A percentile compares a stretch with the other conserved stretches of the same genome.
Evolutionary conservation across 1,284 basidiomycete species (phyloP).

Genomic region (Ganoderma multipileum): DNA sequence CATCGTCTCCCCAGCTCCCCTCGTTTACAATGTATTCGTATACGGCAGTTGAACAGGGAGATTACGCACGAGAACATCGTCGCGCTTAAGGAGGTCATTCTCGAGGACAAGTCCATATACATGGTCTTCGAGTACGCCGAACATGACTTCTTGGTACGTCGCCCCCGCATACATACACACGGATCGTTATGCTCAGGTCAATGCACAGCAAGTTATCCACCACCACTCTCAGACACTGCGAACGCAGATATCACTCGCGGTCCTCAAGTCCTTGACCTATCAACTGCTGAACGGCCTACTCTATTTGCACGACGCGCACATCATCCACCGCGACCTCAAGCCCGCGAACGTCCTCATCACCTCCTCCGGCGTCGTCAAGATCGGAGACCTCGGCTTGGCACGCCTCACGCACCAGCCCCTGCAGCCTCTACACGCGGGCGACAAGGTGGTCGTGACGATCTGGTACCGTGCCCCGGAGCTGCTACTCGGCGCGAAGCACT

Average conservation of each 20-base stretch:
- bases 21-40: not conserved
- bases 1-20: not conserved
- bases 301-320: slow-evolving; percentile 95
- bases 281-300: slow-evolving; percentile 96
- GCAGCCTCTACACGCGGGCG: slow-evolving; percentile 86
- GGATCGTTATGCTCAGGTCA: not conserved
- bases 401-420: slow-evolving; percentile 87
- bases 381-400: slow-evolving; percentile 96
- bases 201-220: slow-evolving; percentile 93
- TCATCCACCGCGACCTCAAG: slow-evolving; percentile 96
- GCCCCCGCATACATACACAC: not conserved
- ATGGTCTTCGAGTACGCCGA: slow-evolving; percentile 99
- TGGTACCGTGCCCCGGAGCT: slow-evolving; percentile 99
- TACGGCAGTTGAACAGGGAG: slow-evolving; percentile 85
- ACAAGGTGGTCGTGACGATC: slow-evolving; percentile 99
- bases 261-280: slow-evolving; percentile 93
- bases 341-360: slow-evolving; percentile 99
- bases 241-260: slow-evolving; percentile 71
- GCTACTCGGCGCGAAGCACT: slow-evolving; percentile 94
- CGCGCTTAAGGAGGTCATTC: slow-evolving; percentile 90
- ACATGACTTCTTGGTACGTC: slow-evolving; percentile 91
- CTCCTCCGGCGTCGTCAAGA: slow-evolving; percentile 90
- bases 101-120: slow-evolving; percentile 98
- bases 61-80: slow-evolving; percentile 94
- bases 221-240: slow-evolving; percentile 94